phyloP scores from a whole-genome alignment of 495 filamentous ascomycete species.

The Penicillium waksmanii region DNA sequence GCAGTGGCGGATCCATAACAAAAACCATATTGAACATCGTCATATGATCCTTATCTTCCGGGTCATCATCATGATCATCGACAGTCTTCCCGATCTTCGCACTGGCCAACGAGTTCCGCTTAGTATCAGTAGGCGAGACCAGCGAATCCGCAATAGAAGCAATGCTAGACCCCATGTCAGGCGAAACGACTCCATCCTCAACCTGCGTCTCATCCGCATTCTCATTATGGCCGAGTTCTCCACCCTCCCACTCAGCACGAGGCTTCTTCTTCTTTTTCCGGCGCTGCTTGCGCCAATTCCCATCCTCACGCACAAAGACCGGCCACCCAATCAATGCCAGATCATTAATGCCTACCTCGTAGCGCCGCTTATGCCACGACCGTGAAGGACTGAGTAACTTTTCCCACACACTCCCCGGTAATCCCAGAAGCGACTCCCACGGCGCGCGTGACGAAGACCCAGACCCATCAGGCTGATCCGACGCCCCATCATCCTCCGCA shows the following conservation, averaged over 20 bases:
- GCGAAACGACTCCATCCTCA: slow-evolving; percentile 37
- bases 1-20: slow-evolving; percentile 75
- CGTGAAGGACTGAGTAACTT: slow-evolving; percentile 79
- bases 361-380: slow-evolving; percentile 82
- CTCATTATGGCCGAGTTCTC: slow-evolving; percentile 47
- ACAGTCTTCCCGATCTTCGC: slow-evolving; percentile 36
- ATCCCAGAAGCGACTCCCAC: slow-evolving; percentile 79
- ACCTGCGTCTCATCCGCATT: slow-evolving; percentile 43
- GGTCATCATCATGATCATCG: slow-evolving; percentile 44
- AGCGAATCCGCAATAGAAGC: slow-evolving; percentile 35
- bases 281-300: slow-evolving; percentile 77
- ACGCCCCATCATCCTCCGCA: slow-evolving; percentile 48
- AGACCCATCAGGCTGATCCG: slow-evolving; percentile 55
- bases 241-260: slow-evolving; percentile 43
- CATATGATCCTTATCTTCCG: slow-evolving; percentile 68
- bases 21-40: slow-evolving; percentile 98
- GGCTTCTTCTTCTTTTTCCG: slow-evolving; percentile 61
- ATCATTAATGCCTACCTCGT: slow-evolving; percentile 85
- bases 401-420: slow-evolving; percentile 76
- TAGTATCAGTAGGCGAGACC: slow-evolving; percentile 37
- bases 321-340: slow-evolving; percentile 86
- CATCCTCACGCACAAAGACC: slow-evolving; percentile 83
- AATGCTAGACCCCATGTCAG: slow-evolving; percentile 30
- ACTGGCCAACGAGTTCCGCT: slow-evolving; percentile 43
- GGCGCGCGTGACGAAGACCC: slow-evolving; percentile 53